A percentile compares a stretch with the other conserved stretches of the same genome.
Conservation (phyloP, 2,329 filamentous ascomycete species). For the Pseudogymnoascus sp. region DNA sequence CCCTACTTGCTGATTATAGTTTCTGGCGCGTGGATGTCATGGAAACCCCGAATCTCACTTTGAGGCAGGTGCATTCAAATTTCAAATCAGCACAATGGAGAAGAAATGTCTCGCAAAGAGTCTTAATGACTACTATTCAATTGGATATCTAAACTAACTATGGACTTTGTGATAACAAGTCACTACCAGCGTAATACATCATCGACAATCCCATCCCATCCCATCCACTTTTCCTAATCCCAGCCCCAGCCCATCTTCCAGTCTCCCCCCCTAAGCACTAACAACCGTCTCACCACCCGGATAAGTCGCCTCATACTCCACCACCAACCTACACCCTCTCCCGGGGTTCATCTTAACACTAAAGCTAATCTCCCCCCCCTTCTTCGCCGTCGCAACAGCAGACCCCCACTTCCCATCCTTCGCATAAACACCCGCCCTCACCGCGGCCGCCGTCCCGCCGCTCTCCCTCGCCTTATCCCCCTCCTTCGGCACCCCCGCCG, state of each 20-base stretch:
- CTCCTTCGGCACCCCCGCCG: conserved; percentile 27
- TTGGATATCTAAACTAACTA: neutral
- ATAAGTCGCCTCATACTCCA: conserved; percentile 55
- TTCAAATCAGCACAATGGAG: neutral
- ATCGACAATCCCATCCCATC: neutral
- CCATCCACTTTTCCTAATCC: neutral
- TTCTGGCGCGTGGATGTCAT: neutral
- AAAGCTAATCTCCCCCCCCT: conserved; percentile 52
- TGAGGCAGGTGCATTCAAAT: neutral
- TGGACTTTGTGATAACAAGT: neutral
- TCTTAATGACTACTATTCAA: neutral
- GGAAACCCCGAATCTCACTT: neutral
- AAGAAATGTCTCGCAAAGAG: neutral
- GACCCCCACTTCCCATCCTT: conserved; percentile 41
- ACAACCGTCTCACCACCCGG: conserved; percentile 42
- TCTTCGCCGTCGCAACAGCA: conserved; percentile 45
- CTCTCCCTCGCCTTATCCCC: neutral
- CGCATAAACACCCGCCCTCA: conserved; percentile 18
- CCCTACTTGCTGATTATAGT: neutral
- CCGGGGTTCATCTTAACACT: conserved; percentile 50
- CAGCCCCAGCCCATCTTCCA: neutral
- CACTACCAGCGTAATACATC: neutral
- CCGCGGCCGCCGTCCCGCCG: conserved; percentile 8
- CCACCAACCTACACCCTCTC: conserved; percentile 45
- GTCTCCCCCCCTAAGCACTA: conserved; percentile 12